Evolutionary conservation across 2,329 filamentous ascomycete species (phyloP), one percentile per base, ranked within the genome.

Genomic region (Tolypocladium ovalisporum): DNA sequence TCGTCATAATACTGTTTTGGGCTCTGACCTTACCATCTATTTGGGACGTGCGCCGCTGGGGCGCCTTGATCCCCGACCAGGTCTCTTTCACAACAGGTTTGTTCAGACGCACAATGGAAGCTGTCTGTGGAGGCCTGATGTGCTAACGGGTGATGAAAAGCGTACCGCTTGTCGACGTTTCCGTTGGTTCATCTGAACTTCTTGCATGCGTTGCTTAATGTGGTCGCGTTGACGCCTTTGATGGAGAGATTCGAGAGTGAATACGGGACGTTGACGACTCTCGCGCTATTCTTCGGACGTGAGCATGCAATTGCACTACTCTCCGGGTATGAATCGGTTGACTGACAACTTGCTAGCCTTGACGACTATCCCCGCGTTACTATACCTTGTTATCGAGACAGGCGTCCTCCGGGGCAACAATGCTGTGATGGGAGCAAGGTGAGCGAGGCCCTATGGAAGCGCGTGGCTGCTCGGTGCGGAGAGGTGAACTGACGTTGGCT

Each of bases 161-260:
- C 96, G 76, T 93, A 97, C 73, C 86, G 94, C 60, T 80, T 96
- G 39, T 97, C 96, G 69, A 95, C 93, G 0, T 99, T 90, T 68
- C 90, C 92, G 1, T 77, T 99, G 57, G 85, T 97, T 59, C 94
- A 99, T 70, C 72, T 84, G 51, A 88, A 87, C 65, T 80, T 95
- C 69, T 77, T 96, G 64, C 94, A 97, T 72, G 80, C 87, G 60
- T 67, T 92, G 56, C 76, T 95, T 68, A 96, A 97, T 72, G 71
- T 90, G 29, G 55, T 95, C 61, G 89, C 90, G 27, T 71, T 97
- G 61, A 86, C 87, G 42, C 94, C 94, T n/a, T 77, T 99, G 55
- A 76, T 99, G 70, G 93, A 97, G 73, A 84, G 92, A 60, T 99
- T 97, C 72, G 94, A 99, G 75, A 82, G 84, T 61, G 93, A 97